Evolutionary conservation across 768 basidiomycete species (phyloP).

Genomic region (Pleurotus giganteus): DNA sequence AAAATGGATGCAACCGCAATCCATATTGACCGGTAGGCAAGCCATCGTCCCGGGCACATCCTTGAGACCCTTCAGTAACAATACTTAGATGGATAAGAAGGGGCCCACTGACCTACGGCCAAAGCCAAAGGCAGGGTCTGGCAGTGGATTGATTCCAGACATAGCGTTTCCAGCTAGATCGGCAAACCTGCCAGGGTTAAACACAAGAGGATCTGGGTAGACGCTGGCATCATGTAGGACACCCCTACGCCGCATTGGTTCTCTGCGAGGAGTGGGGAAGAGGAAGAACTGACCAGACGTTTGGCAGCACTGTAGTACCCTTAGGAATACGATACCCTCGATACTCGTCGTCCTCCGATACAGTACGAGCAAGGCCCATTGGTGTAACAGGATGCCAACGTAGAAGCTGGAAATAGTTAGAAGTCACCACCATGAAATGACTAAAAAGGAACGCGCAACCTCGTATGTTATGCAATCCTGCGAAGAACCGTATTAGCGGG

Average conservation of each 20-base stretch:
- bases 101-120: constrained; percentile 22
- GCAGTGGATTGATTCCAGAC: not conserved
- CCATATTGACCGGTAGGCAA: constrained; percentile 44
- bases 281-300: constrained; percentile 17
- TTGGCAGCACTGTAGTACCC: constrained; percentile 24
- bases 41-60: constrained; percentile 42
- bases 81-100: not conserved
- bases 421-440: not conserved
- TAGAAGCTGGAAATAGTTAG: constrained; percentile 23
- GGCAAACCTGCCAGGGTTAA: constrained; percentile 29
- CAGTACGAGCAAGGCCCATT: constrained; percentile 17
- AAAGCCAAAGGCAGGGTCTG: constrained; percentile 12
- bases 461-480: constrained; percentile 30
- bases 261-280: not conserved
- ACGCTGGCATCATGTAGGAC: constrained; percentile 19
- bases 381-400: constrained; percentile 45
- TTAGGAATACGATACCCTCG: constrained; percentile 35
- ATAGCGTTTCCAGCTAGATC: constrained; percentile 14
- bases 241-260: constrained; percentile 15
- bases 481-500: not conserved
- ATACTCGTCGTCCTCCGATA: constrained; percentile 28
- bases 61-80: constrained; percentile 32
- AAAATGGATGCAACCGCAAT: constrained; percentile 39
- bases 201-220: constrained; percentile 19
- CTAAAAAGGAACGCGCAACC: constrained; percentile 12